Conservation (phyloP, 306 rosid species). For the Albizia julibrissin region DNA sequence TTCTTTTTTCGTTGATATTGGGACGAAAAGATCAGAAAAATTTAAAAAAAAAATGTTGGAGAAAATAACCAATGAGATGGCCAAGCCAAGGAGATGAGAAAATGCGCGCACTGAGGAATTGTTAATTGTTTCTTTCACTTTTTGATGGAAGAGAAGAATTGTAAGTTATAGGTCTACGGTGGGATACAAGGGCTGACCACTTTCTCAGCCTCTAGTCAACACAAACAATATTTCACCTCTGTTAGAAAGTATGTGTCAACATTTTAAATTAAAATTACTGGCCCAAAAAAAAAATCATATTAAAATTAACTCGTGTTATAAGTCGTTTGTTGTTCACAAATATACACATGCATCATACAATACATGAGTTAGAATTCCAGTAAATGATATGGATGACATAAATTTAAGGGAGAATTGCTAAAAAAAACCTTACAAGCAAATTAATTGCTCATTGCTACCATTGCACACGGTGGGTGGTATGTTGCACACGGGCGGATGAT, state of each 20-base stretch:
- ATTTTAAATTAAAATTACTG: background rate
- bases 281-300: too few species aligned
- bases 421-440: too few species aligned
- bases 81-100: background rate
- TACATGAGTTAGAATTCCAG: too few species aligned
- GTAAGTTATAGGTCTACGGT: background rate
- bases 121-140: background rate
- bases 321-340: background rate
- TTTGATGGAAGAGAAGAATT: background rate
- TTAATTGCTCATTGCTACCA: too few species aligned
- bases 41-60: background rate
- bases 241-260: background rate
- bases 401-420: too few species aligned
- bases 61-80: background rate
- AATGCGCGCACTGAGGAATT: background rate
- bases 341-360: background rate
- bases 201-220: background rate
- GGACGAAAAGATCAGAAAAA: background rate
- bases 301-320: too few species aligned
- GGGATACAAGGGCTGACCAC: constrained; percentile 1
- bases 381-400: too few species aligned
- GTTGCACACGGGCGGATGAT: too few species aligned
- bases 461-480: too few species aligned
- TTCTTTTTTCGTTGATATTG: background rate
- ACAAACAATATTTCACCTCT: background rate